Percentiles rank a stretch among this genome's conserved stretches.
Conservation (phyloP, 2,329 filamentous ascomycete species). For the Pestalotiopsis sp. region DNA sequence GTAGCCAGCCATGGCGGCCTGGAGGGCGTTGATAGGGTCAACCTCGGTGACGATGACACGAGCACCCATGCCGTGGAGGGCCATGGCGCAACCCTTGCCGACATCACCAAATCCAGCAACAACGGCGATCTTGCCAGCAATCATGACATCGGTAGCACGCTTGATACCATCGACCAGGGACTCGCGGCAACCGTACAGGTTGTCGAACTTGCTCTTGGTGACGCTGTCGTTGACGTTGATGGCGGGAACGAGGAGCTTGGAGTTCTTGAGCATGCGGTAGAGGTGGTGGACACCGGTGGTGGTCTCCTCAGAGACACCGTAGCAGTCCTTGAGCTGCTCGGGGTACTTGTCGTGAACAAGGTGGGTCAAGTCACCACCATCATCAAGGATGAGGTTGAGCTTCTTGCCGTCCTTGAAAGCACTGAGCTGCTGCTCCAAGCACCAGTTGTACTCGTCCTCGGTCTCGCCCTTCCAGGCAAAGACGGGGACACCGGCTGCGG, state of each 20-base stretch:
- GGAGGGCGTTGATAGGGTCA: conserved; percentile 99
- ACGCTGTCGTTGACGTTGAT: conserved; percentile 99
- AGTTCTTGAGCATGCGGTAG: conserved; percentile 95
- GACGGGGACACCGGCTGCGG: conserved; percentile 88
- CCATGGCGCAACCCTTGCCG: conserved; percentile 96
- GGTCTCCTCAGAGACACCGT: conserved; percentile 98
- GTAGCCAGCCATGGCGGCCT: conserved; percentile 96
- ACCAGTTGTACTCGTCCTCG: conserved; percentile 99
- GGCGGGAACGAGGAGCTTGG: conserved; percentile 86
- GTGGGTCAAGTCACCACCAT: conserved; percentile 94
- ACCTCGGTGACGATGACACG: conserved; percentile 96
- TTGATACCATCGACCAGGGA: conserved; percentile 99
- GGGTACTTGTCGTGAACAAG: conserved; percentile 99
- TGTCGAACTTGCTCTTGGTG: conserved; percentile 99
- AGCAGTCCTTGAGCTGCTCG: conserved; percentile 97
- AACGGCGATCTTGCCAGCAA: conserved; percentile 97
- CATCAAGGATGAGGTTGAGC: conserved; percentile 98
- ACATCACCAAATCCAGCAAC: conserved; percentile 99
- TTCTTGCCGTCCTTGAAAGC: conserved; percentile 97
- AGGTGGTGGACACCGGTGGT: conserved; percentile 99
- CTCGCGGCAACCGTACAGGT: conserved; percentile 99
- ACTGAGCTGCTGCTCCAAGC: conserved; percentile 94
- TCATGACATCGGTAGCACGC: conserved; percentile 99
- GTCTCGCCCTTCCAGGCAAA: conserved; percentile 85
- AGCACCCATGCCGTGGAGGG: conserved; percentile 95